These are phyloP conservation scores for Erigeron philadelphicus DNA, from an alignment of 140 eudicot species.

Conservation along the genomic window DNA sequence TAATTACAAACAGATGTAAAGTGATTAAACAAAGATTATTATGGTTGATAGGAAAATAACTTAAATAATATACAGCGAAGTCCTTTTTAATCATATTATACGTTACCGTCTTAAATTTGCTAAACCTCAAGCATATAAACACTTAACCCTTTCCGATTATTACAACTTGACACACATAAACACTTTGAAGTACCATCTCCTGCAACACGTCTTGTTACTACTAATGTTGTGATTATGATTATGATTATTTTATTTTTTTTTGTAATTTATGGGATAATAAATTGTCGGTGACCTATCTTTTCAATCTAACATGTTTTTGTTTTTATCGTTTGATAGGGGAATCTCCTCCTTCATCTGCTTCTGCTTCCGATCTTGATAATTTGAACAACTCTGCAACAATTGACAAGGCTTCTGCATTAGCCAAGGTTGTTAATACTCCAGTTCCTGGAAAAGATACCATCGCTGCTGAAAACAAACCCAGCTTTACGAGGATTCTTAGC, in stretches of 20 bases:
- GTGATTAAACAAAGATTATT: background rate
- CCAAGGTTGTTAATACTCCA: constrained; percentile 58
- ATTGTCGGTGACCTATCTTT: background rate
- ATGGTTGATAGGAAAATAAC: background rate
- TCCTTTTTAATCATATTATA: no score
- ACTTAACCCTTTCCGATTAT: no score
- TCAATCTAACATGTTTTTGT: background rate
- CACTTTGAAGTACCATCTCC: no score
- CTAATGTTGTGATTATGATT: no score
- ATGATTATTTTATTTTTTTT: no score
- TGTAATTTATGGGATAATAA: background rate
- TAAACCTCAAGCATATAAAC: no score
- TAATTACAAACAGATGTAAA: background rate
- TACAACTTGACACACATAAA: no score
- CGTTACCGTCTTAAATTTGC: no score
- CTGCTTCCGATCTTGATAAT: constrained; percentile 94
- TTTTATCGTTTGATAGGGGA: constrained; percentile 47
- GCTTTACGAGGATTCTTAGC: constrained; percentile 50
- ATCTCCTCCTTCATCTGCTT: constrained; percentile 92
- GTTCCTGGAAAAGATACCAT: constrained; percentile 66
- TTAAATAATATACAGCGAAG: no score
- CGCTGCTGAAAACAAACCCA: constrained; percentile 58
- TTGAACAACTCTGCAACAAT: constrained; percentile 47
- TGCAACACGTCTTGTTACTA: no score
- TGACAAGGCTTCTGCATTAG: constrained; percentile 51